Conservation (phyloP, 306 rosid species). For the Benincasa hispida region DNA sequence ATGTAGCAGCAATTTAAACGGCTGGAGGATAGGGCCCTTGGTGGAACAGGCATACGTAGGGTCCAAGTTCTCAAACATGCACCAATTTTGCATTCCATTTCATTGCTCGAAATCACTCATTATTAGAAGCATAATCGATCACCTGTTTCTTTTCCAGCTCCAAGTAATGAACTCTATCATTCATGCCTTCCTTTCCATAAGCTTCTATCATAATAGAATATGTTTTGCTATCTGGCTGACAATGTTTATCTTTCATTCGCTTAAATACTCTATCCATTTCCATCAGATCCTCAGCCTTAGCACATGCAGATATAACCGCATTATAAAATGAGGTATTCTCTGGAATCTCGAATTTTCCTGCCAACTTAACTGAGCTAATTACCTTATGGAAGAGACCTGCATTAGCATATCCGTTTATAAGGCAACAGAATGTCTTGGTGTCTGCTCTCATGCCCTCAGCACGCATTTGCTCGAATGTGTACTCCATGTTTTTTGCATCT, state of each 20-base stretch:
- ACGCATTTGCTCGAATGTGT: slow-evolving; percentile 92
- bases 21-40: not conserved
- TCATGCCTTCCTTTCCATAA: slow-evolving; percentile 74
- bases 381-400: slow-evolving; percentile 97
- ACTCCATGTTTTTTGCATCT: slow-evolving; percentile 86
- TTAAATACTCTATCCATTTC: slow-evolving; percentile 88
- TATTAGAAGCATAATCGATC: slow-evolving; percentile 11
- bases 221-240: slow-evolving; percentile 54
- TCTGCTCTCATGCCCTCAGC: slow-evolving; percentile 89
- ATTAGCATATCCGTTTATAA: slow-evolving; percentile 80
- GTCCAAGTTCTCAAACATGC: not conserved
- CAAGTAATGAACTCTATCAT: slow-evolving; percentile 70
- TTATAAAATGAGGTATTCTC: slow-evolving; percentile 66
- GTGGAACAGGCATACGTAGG: not conserved
- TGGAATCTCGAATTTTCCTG: slow-evolving; percentile 69
- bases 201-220: slow-evolving; percentile 62
- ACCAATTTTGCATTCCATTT: not conserved
- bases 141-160: slow-evolving; percentile 44
- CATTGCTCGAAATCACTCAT: not conserved
- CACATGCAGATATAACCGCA: slow-evolving; percentile 75
- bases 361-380: slow-evolving; percentile 58
- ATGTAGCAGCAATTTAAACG: not conserved
- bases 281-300: slow-evolving; percentile 78
- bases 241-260: slow-evolving; percentile 72
- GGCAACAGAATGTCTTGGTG: slow-evolving; percentile 91